Percentiles rank a stretch among this genome's conserved stretches.
Conservation (phyloP, 148 eudicot genomes). For the Dysphania ambrosioides region DNA sequence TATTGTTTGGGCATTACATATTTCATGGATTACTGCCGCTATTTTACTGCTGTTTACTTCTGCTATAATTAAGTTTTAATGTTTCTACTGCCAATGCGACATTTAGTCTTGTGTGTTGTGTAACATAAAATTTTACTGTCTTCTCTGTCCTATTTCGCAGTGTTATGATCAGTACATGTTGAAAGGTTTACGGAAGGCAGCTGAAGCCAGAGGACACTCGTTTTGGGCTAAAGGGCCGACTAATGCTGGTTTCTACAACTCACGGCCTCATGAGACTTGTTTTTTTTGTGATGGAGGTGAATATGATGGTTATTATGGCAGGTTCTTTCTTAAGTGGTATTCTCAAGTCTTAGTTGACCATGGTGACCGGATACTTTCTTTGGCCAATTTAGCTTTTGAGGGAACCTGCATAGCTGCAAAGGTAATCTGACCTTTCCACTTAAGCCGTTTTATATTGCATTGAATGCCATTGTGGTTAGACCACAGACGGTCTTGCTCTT, state of each 20-base stretch:
- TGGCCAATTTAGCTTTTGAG: conserved; percentile 87
- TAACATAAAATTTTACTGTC: not conserved
- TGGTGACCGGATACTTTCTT: conserved; percentile 73
- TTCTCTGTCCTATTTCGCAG: conserved; percentile 41
- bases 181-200: conserved; percentile 81
- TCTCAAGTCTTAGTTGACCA: conserved; percentile 86
- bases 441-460: conserved; percentile 1
- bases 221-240: conserved; percentile 90
- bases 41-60: not conserved
- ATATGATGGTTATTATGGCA: conserved; percentile 88
- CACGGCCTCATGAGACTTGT: conserved; percentile 89
- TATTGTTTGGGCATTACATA: not conserved
- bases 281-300: conserved; percentile 98
- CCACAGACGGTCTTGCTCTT: not conserved
- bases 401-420: conserved; percentile 80
- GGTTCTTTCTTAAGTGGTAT: conserved; percentile 93
- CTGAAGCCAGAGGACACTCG: conserved; percentile 80
- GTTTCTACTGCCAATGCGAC: not conserved
- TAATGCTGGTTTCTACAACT: conserved; percentile 89
- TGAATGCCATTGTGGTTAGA: not conserved
- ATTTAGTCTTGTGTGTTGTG: conserved; percentile 2
- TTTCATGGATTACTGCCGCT: not conserved
- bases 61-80: not conserved
- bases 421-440: conserved; percentile 40
- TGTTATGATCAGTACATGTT: conserved; percentile 88